These are phyloP conservation scores for Kazachstania martiniae DNA, from an alignment of 805 yeast genomes.

Conservation along the genomic window DNA sequence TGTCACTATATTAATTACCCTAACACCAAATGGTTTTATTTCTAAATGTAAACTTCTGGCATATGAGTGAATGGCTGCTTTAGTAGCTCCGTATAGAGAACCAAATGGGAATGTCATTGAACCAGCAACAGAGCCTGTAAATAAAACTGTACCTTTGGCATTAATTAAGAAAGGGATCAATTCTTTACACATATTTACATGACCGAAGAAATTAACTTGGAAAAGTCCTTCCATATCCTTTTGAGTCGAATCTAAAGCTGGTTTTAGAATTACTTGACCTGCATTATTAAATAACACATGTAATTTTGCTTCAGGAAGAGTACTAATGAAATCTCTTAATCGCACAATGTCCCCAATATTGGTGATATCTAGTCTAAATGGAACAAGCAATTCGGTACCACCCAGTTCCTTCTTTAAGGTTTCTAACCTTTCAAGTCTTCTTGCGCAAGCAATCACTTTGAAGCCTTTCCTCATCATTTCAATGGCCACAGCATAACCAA, in stretches of 20 bases:
- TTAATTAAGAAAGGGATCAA: conserved; percentile 43
- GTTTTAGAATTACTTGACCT: conserved; percentile 61
- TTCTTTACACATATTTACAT: conserved; percentile 50
- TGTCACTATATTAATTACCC: conserved; percentile 56
- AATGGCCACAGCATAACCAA: conserved; percentile 37
- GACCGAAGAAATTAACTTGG: conserved; percentile 61
- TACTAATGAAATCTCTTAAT: conserved; percentile 33
- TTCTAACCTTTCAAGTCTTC: conserved; percentile 53
- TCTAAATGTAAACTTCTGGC: conserved; percentile 53
- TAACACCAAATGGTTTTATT: conserved; percentile 58
- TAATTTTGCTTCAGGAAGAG: conserved; percentile 36
- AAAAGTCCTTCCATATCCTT: conserved; percentile 39
- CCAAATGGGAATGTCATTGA: conserved; percentile 57
- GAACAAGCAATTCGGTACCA: conserved; percentile 29
- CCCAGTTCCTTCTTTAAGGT: conserved; percentile 26
- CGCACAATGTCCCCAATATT: conserved; percentile 35
- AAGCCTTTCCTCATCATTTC: conserved; percentile 42
- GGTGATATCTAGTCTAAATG: conserved; percentile 47
- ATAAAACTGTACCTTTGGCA: conserved; percentile 55
- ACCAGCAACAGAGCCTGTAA: conserved; percentile 69
- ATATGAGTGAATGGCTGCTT: conserved; percentile 67
- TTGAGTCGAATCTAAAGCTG: conserved; percentile 56
- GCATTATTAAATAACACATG: conserved; percentile 66
- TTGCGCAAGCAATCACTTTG: conserved; percentile 61
- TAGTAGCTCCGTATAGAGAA: conserved; percentile 51